Base-by-base conservation (phyloP, 176 grass and related monocot species). In the Cocos nucifera region DNA sequence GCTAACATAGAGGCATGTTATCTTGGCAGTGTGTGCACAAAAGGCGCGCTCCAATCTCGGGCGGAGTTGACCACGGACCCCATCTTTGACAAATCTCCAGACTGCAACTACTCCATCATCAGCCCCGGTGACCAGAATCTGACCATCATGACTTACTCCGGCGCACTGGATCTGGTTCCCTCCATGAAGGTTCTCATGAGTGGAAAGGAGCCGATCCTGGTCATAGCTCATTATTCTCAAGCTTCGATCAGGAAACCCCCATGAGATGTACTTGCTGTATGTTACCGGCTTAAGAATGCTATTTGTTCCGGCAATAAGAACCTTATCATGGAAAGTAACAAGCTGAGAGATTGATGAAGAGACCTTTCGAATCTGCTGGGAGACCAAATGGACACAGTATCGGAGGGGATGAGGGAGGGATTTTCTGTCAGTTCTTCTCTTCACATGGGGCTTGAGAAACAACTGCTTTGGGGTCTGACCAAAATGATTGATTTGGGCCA, bases 401-500 rank as follows among this genome's bases (percentile, higher is more conserved):
- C 85, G 84, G 59, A 98, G 94, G 69, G 94, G 94, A 59, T 93
- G 94, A 61, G 84, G 88, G 21, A 73, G 81, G 50, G 80, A 28
- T 72, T 98, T 98, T 63, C 79, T 84, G 70, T 98, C 94, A 19
- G 84, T 92, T 32, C 85, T 76, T 56, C 94, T 59, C 78, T 98
- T 87, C 55, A 73, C 78, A 69, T 98, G 94, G 44, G 94, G 76
- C 61, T 93, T 98, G 53, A 69, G 82, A 69, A 98, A 98, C 60
- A 98, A 73, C 67, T 98, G 94, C 72, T 98, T 98, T 17, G 94
- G 94, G 32, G 94, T 98, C 81, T 98, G 94, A 66, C 94, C 94
- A 65, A 98, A 98, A 78, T 98, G 94, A 79, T 98, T 98, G 51
- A 98, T 98, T 77, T 98, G 94, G 64, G 94, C 94, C 55, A 98